Evolutionary conservation across 192 early-diverging fungal genomes (phyloP), one percentile per base, ranked within the genome.

Genomic region (Rhizophlyctis rosea): DNA sequence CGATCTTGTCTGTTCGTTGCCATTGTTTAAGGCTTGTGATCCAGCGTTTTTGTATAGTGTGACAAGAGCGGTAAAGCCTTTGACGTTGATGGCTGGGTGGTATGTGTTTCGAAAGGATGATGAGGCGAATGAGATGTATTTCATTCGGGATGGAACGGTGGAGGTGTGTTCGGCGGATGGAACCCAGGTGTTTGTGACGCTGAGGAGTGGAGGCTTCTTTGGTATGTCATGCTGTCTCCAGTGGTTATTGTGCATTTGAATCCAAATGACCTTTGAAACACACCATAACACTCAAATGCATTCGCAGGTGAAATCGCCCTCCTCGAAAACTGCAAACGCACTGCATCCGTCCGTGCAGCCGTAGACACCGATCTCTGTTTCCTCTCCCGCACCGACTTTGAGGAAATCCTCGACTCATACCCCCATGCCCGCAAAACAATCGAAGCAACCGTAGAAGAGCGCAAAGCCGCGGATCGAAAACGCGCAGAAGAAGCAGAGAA

Each of bases 21-120:
- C 62, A 0, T 34, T 67, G 23, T 68, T 68, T 34, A n/a, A 67
- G 34, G 61, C 24, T 33, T 65, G 47, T 16, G 52, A 50, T 14
- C 16, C n/a, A 2, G 32, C 25, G 21, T 68, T 68, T 50, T 23
- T 65, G 21, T 21, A 27, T n/a, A 39, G n/a, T 24, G 16, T 68
- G 14, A 54, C 60, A 11, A 29, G 48, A 23, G 51, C 50, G 5
- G 47, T 68, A 7, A 61, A 34, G 16, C 67, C 64, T 18, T 18
- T 65, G n/a, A 50, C 59, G 5, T 18, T 65, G 1, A 27, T 65
- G 23, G 27, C 28, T 1, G 67, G 60, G 18, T 62, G 61, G 34
- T 65, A 63, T 50, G 30, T 67, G 33, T 67, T 50, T 34, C 29
- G 62, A 28, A 23, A 67, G 31, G 65, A 56, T 18, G 65, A 67